phyloP scores from a whole-genome alignment of 345 rosid species.

The Eucalyptus victrix region DNA sequence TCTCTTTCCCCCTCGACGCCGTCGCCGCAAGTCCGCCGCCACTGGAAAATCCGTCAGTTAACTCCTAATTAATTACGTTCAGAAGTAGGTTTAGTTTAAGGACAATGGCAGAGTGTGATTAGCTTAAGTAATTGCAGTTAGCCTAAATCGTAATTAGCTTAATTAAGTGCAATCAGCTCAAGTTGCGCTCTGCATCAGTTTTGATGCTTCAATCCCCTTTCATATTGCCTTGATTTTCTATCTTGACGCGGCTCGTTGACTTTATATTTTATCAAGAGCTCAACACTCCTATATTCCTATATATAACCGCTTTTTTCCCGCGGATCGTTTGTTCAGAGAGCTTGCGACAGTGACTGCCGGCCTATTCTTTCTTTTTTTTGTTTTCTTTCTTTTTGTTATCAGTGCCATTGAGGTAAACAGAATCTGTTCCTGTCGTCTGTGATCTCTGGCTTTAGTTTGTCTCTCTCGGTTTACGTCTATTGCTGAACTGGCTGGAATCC shows the following conservation, averaged over 20 bases:
- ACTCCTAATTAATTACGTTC: too few species aligned
- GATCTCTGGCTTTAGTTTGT: background rate
- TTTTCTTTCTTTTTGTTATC: background rate
- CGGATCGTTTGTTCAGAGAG: background rate
- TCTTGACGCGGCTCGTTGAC: background rate
- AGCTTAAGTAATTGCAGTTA: too few species aligned
- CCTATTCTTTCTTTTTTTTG: background rate
- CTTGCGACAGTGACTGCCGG: background rate
- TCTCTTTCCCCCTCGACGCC: fast-evolving
- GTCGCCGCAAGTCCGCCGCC: too few species aligned
- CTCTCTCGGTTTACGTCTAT: background rate
- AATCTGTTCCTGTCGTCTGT: background rate
- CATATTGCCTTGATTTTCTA: background rate
- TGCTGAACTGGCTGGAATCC: background rate
- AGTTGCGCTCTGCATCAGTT: background rate
- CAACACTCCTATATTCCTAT: background rate
- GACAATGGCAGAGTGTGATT: too few species aligned
- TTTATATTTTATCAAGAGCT: background rate
- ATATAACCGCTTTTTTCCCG: background rate
- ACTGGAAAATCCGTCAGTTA: fast-evolving
- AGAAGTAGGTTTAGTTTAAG: too few species aligned
- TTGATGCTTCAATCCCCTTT: background rate
- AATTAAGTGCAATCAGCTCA: background rate
- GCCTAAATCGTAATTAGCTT: too few species aligned
- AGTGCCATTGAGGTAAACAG: background rate